Evolutionary conservation across 768 basidiomycete genomes (phyloP), one percentile per base, ranked within the genome.

Genomic region (Ephemerocybe angulata): DNA sequence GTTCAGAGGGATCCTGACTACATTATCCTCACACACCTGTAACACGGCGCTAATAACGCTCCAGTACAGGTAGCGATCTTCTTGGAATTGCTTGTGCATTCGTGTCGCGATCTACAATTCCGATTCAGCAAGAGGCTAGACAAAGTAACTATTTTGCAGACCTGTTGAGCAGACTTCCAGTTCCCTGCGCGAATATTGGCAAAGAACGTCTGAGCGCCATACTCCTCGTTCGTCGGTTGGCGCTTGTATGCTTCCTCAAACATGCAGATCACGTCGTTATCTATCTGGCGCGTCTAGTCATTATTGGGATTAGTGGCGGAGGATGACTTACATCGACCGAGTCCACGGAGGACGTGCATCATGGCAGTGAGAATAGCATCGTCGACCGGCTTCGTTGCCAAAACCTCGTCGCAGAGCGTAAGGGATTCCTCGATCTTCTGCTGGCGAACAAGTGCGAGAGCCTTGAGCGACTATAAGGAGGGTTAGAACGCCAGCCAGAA

Each of bases 141-240:
- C 4, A 21, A 15, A n/a, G 50, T 19, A 7, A 42, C 31, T 5
- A 17, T 35, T 13, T 31, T 27, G 2, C 35, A 47, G 55, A 88
- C 90, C 76, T 87, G 86, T 67, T 93, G 92, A 22, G 88, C 90
- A 42, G 85, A 80, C 68, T 92, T 93, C 92, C 92, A 93, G 60
- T 88, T 85, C 15, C 79, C 80, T 29, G 86, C 82, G 56, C 89
- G 83, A 30, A 87, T 82, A 63, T 92, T 88, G 19, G 91, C 90
- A 65, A 91, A 88, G 74, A 93, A 93, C 0, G 88, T 86, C 66
- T 93, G 90, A 22, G 80, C 79, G 21, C 86, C 91, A 8, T 92
- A 82, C 57, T 93, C 91, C 65, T 93, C 92, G 63, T 90, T 92
- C 4, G 70, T 62, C 19, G 91, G 91, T 55, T 88, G 83, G 58